phyloP scores from a whole-genome alignment of 148 eudicot species.

The Spergularia marina region DNA sequence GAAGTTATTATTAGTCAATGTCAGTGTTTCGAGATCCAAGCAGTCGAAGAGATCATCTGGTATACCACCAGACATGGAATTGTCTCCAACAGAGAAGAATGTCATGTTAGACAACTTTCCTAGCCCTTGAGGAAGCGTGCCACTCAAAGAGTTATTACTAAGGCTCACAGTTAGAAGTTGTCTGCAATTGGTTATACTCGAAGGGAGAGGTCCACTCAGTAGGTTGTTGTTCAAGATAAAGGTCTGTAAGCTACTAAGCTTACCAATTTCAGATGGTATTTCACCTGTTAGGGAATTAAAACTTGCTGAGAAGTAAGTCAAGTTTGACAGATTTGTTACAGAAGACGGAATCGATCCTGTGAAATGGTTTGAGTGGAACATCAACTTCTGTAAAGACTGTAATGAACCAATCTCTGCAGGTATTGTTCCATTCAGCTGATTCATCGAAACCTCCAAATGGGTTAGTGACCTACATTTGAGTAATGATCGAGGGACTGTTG shows the following conservation, averaged over 20 bases:
- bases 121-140: constrained; percentile 60
- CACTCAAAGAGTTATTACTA: constrained; percentile 43
- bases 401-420: constrained; percentile 50
- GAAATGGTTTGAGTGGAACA: constrained; percentile 60
- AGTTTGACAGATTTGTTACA: constrained; percentile 49
- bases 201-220: constrained; percentile 64
- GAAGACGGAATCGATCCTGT: constrained; percentile 63
- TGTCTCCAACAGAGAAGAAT: constrained; percentile 44
- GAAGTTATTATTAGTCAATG: constrained; percentile 45
- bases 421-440: constrained; percentile 54
- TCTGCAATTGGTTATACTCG: constrained; percentile 66
- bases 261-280: constrained; percentile 68
- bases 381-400: constrained; percentile 51
- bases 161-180: constrained; percentile 41
- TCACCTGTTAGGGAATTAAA: constrained; percentile 63
- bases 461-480: constrained; percentile 50
- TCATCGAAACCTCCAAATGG: constrained; percentile 55
- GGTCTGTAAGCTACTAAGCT: constrained; percentile 54
- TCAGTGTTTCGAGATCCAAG: constrained; percentile 39
- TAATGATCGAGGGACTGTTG: constrained; percentile 54
- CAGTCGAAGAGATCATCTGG: constrained; percentile 80
- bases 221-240: constrained; percentile 40
- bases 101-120: constrained; percentile 53
- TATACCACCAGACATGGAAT: constrained; percentile 55
- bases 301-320: constrained; percentile 58